phyloP scores from a whole-genome alignment of 1,284 basidiomycete genomes.

The Ustilago cynodontis region DNA sequence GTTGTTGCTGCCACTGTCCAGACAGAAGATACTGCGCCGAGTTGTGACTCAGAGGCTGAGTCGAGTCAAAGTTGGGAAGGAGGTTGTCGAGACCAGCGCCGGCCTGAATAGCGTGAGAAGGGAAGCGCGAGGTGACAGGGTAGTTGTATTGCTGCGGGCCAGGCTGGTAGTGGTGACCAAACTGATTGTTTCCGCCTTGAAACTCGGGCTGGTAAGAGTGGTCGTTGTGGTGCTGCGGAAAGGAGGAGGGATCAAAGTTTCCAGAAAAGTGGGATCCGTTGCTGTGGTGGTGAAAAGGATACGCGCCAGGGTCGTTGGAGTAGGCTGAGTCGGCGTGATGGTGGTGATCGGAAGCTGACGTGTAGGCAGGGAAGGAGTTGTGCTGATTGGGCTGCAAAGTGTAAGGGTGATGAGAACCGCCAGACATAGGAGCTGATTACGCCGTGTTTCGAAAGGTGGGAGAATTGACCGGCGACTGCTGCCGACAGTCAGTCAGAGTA shows the following conservation, averaged over 20 bases:
- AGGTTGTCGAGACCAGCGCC: conserved; percentile 1
- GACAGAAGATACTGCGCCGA: conserved; percentile 16
- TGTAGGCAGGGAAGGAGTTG: conserved; percentile 5
- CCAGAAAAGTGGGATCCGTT: not conserved
- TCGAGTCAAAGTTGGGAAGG: conserved; percentile 8
- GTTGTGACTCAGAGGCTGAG: not conserved
- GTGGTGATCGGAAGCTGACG: conserved; percentile 10
- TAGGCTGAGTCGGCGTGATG: conserved; percentile 2
- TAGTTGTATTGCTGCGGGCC: conserved; percentile 11
- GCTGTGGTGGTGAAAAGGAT: conserved; percentile 1
- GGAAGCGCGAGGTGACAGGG: conserved; percentile 3
- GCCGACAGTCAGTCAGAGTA: conserved; percentile 22
- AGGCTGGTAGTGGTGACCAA: not conserved
- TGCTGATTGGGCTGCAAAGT: conserved; percentile 17
- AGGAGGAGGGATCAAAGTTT: conserved; percentile 5
- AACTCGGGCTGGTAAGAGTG: not conserved
- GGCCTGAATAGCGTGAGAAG: not conserved
- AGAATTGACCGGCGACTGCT: conserved; percentile 10
- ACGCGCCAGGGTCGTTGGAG: not conserved
- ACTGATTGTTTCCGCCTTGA: not conserved
- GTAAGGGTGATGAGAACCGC: conserved; percentile 33
- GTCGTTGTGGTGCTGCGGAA: conserved; percentile 1
- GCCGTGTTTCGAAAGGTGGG: conserved; percentile 1
- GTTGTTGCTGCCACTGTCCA: conserved; percentile 17
- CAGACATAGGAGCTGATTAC: conserved; percentile 40